Evolutionary conservation across 257 asterid genomes (phyloP), one percentile per base, ranked within the genome.

Genomic region (Przewalskia tangutica): DNA sequence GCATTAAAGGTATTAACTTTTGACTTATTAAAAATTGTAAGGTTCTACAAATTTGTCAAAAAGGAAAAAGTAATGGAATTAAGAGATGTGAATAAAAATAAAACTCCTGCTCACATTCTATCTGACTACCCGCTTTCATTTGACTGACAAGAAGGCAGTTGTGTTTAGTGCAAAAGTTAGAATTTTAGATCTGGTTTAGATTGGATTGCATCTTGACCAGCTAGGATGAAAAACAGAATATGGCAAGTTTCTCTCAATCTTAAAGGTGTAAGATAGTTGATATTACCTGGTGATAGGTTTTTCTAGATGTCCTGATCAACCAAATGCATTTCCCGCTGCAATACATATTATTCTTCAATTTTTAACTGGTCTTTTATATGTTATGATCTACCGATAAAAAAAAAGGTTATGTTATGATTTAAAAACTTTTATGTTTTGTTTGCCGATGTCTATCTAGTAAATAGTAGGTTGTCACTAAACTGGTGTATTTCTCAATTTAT

Each of bases 401-500:
- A 27, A 23, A 46, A 10, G 7, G 46, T 27, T 8, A 50, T 50
- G 23, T 27, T 63, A 63, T 63, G 70, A 63, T 27, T 63, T 27
- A 32, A 32, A 50, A 13, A 46, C 2, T 50, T 46, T 42, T 48
- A 75, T 75, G 46, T 23, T 50, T 50, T 23, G 62, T 51, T 75
- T 75, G 77, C 59, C 68, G 68, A 65, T 18, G 55, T 73, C 82
- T 58, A 46, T 53, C 55, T 58, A 42, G 27, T 10, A 83, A 73
- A 18, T 58, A 79, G 77, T 77, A 80, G 44, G 20, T 75, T 84
- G 44, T 40, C 68, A 58, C 80, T 83, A 55, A 85, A 88, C 71
- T 83, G 82, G 70, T 27, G 32, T 65, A 27, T 73, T 73, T 83
- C 84, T 60, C 54, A 59, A 86, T 83, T 67, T 85, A 77, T 82